Evolutionary conservation across 495 filamentous ascomycete species (phyloP).

Genomic region (Lasiosphaeria miniovina): DNA sequence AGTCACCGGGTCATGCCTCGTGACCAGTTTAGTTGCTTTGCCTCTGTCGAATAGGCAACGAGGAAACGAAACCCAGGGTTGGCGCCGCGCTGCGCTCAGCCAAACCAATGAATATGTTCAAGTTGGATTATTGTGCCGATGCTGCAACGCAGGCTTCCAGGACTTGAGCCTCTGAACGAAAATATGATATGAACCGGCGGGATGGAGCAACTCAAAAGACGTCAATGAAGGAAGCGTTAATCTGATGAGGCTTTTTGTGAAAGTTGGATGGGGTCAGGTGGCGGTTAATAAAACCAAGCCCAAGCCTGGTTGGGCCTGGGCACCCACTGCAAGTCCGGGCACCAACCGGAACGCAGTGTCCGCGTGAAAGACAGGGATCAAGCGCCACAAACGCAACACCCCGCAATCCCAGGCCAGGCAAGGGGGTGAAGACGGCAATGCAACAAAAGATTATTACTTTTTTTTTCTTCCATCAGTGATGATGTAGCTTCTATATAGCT

Average conservation of each 20-base stretch:
- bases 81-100: too few relatives aligned
- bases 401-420: neutral
- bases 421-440: neutral
- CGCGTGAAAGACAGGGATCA: constrained; percentile 4
- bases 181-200: too few relatives aligned
- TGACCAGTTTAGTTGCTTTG: neutral
- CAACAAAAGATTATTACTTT: neutral
- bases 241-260: too few relatives aligned
- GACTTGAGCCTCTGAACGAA: too few relatives aligned
- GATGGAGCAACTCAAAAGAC: too few relatives aligned
- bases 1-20: neutral
- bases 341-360: neutral
- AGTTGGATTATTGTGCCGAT: too few relatives aligned
- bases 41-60: neutral
- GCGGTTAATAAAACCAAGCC: too few relatives aligned
- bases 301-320: too few relatives aligned
- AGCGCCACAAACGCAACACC: constrained; percentile 13
- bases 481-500: neutral
- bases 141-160: too few relatives aligned
- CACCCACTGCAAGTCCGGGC: neutral
- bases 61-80: neutral
- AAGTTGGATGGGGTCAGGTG: too few relatives aligned
- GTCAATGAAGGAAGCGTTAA: too few relatives aligned
- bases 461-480: neutral
- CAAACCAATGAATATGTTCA: too few relatives aligned